phyloP scores from a whole-genome alignment of 257 asterid species.

The Eucommia ulmoides region DNA sequence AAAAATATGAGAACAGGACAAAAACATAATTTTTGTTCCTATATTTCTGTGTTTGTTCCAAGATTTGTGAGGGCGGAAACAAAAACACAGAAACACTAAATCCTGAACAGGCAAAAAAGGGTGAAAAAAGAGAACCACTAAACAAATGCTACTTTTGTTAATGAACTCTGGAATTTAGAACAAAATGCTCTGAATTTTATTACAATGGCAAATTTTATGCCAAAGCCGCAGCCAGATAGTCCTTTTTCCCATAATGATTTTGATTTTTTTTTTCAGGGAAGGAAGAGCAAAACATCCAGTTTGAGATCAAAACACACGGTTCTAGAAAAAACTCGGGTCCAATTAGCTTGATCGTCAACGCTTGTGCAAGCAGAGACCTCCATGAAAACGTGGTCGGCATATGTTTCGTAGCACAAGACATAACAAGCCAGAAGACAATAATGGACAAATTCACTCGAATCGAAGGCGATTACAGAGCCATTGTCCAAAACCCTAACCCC shows the following conservation, averaged over 20 bases:
- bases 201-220: no score
- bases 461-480: slow-evolving; percentile 84
- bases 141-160: no score
- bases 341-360: slow-evolving; percentile 68
- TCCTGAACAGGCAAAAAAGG: no score
- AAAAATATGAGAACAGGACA: no score
- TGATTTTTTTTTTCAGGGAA: slow-evolving; percentile 34
- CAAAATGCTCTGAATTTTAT: not conserved
- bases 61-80: no score
- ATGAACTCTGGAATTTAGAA: no score
- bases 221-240: no score
- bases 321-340: slow-evolving; percentile 49
- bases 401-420: slow-evolving; percentile 86
- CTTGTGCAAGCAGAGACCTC: slow-evolving; percentile 88
- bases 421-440: slow-evolving; percentile 71
- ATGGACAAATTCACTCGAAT: slow-evolving; percentile 94
- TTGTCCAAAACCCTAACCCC: slow-evolving; percentile 80
- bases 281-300: slow-evolving; percentile 74
- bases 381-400: slow-evolving; percentile 80
- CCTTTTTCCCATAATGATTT: not conserved
- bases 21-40: no score
- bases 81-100: no score
- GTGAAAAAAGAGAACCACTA: no score
- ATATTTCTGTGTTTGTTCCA: no score
- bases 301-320: slow-evolving; percentile 72